phyloP scores from a whole-genome alignment of 2,329 filamentous ascomycete genomes.

The Fusarium newnesense region DNA sequence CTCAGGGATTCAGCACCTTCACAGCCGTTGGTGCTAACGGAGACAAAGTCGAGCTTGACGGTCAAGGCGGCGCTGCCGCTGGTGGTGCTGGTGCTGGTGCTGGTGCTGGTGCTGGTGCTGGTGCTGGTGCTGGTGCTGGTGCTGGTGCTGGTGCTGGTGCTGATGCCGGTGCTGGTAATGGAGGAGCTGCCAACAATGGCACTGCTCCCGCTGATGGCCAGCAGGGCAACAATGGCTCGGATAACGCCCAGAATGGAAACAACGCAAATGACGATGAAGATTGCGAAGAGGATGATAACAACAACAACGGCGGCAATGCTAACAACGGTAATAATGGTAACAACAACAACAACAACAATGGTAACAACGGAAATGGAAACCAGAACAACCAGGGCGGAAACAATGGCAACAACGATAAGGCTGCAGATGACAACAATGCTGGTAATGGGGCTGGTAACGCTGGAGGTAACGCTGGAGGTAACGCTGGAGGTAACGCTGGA shows the following conservation, averaged over 20 bases:
- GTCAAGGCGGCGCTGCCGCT: slow-evolving; percentile 48
- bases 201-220: slow-evolving; percentile 1
- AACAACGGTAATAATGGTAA: not conserved
- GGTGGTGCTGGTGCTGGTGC: slow-evolving; percentile 40
- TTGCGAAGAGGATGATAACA: not conserved
- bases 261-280: slow-evolving; percentile 1
- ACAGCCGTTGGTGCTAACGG: slow-evolving; percentile 53
- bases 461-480: slow-evolving; percentile 44
- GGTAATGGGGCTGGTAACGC: not conserved
- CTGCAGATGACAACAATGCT: not conserved
- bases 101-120: not conserved
- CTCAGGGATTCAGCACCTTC: slow-evolving; percentile 72
- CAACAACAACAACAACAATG: not conserved
- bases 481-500: slow-evolving; percentile 40
- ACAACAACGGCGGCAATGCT: not conserved
- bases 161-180: slow-evolving; percentile 4
- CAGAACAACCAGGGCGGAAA: slow-evolving; percentile 1
- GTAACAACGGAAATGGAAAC: not conserved
- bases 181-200: slow-evolving; percentile 15
- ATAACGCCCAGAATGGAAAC: not conserved
- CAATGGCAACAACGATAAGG: not conserved
- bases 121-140: too few relatives aligned
- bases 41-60: slow-evolving; percentile 47
- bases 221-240: not conserved
- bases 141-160: slow-evolving; percentile 24